Evolutionary conservation across 352 stramenopile species (phyloP).

Genomic region (Saprolegnia diclina): DNA sequence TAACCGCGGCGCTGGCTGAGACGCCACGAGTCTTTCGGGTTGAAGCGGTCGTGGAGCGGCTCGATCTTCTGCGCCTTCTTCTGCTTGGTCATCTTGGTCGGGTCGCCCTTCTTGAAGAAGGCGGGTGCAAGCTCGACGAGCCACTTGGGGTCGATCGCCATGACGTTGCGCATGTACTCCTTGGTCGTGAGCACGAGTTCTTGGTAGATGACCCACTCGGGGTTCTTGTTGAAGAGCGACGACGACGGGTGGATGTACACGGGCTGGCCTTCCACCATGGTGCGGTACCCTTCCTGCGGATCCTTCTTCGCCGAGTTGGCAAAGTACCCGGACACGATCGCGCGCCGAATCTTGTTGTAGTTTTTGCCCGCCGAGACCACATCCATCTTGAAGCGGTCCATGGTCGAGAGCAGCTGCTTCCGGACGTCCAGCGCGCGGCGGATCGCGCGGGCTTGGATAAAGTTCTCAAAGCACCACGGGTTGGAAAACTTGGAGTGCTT

Average conservation of each 20-base stretch:
- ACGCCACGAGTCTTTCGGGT: slow-evolving; percentile 95
- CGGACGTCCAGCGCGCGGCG: slow-evolving; percentile 96
- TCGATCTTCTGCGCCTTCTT: slow-evolving; percentile 99
- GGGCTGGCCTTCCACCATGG: slow-evolving; percentile 96
- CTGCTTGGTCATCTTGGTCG: slow-evolving; percentile 95
- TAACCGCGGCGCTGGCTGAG: slow-evolving; percentile 94
- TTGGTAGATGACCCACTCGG: slow-evolving; percentile 98
- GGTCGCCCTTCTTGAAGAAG: slow-evolving; percentile 96
- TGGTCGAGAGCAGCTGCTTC: slow-evolving; percentile 98
- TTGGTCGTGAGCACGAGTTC: slow-evolving; percentile 93
- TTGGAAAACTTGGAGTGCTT: slow-evolving; percentile 96
- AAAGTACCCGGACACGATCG: slow-evolving; percentile 98
- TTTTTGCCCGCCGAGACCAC: slow-evolving; percentile 95
- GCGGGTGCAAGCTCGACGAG: slow-evolving; percentile 95
- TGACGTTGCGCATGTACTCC: slow-evolving; percentile 99
- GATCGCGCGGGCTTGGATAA: slow-evolving; percentile 97
- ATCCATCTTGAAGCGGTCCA: slow-evolving; percentile 98
- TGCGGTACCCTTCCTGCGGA: slow-evolving; percentile 97
- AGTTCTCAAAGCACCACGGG: slow-evolving; percentile 99
- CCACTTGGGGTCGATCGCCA: slow-evolving; percentile 99
- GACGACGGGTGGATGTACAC: slow-evolving; percentile 99
- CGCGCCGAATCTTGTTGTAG: slow-evolving; percentile 96
- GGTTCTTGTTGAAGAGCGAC: slow-evolving; percentile 98
- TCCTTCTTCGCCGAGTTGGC: slow-evolving; percentile 99
- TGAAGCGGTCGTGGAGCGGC: slow-evolving; percentile 97